phyloP scores from a whole-genome alignment of 345 rosid genomes.

The Kandelia obovata region DNA sequence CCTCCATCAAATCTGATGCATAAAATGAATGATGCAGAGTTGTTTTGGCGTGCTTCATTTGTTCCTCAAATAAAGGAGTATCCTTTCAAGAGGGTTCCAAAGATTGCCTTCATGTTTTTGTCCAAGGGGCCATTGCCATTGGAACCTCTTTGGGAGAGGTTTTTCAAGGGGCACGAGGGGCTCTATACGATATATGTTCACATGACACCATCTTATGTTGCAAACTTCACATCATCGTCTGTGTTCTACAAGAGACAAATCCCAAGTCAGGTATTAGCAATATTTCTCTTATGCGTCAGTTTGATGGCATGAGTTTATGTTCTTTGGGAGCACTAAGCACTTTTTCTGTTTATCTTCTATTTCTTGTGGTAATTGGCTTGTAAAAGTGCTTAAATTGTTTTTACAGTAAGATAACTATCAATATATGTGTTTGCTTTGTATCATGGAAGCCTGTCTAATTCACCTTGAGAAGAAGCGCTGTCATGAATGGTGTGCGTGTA shows the following conservation, averaged over 20 bases:
- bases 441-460: no score
- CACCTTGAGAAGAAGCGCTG: no score
- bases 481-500: no score
- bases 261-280: conserved; percentile 76
- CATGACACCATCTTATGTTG: conserved; percentile 54
- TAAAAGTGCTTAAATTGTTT: background rate
- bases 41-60: conserved; percentile 85
- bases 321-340: background rate
- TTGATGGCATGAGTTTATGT: background rate
- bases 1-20: conserved; percentile 28
- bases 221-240: conserved; percentile 47
- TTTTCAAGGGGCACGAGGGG: background rate
- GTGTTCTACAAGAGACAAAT: conserved; percentile 72
- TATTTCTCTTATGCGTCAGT: background rate
- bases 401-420: background rate
- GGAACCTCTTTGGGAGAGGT: background rate
- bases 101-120: background rate
- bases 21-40: conserved; percentile 49
- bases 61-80: conserved; percentile 47
- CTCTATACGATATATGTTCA: conserved; percentile 35
- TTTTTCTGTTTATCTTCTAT: background rate
- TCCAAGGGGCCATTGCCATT: background rate
- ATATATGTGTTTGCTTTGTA: no score
- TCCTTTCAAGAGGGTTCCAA: conserved; percentile 49
- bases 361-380: background rate